Conservation (phyloP, 2,329 filamentous ascomycete genomes). For the Fusarium pseudoanthophilum region DNA sequence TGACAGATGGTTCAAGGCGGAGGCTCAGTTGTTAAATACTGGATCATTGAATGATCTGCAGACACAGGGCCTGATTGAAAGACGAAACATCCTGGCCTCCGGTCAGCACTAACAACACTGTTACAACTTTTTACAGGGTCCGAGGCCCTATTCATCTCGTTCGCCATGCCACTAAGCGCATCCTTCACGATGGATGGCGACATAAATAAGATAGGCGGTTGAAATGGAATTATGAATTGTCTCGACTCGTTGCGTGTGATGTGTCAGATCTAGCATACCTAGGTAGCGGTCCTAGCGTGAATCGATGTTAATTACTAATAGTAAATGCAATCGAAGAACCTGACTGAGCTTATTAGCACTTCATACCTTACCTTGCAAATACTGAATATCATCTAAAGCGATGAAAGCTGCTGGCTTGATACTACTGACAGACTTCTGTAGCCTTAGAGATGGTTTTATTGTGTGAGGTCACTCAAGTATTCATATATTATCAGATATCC, state of each 20-base stretch:
- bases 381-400: not conserved
- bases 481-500: no score
- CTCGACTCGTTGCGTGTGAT: not conserved
- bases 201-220: not conserved
- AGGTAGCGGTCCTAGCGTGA: not conserved
- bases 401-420: not conserved
- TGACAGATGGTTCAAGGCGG: not conserved
- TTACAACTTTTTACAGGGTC: conserved; percentile 4
- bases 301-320: not conserved
- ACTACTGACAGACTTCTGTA: not conserved
- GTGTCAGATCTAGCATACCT: not conserved
- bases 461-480: not conserved
- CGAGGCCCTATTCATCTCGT: not conserved
- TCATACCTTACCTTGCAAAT: not conserved
- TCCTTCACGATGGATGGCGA: not conserved
- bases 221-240: not conserved
- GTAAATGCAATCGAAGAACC: not conserved
- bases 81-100: not conserved
- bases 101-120: conserved; percentile 21
- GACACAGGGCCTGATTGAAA: not conserved
- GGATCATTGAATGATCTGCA: not conserved
- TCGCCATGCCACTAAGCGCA: not conserved
- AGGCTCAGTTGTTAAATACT: conserved; percentile 4
- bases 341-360: not conserved
- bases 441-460: not conserved